These are phyloP conservation scores for Parietaria judaica DNA, from an alignment of 306 rosid genomes.

Conservation along the genomic window DNA sequence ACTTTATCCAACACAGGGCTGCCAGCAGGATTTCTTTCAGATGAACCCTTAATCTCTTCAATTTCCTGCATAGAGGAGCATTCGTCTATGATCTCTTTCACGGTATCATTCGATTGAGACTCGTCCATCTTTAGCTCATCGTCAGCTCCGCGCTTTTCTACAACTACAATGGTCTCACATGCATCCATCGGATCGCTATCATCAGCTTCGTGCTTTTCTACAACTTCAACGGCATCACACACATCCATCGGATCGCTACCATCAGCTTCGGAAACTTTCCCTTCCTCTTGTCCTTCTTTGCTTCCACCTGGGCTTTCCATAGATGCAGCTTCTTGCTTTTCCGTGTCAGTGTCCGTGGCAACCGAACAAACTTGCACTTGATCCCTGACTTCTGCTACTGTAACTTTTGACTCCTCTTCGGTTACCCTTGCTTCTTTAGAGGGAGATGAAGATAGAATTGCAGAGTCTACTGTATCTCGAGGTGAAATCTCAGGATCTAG, in stretches of 20 bases:
- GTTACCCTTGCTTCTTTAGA: slow-evolving; percentile 1
- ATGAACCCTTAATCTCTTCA: slow-evolving; percentile 2
- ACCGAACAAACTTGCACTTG: slow-evolving; percentile 13
- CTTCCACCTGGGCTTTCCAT: too few relatives aligned
- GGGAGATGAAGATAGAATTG: background rate
- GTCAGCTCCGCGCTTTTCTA: slow-evolving; percentile 6
- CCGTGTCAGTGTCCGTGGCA: background rate
- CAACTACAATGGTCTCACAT: background rate
- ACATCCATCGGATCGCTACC: slow-evolving; percentile 15
- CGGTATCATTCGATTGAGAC: background rate
- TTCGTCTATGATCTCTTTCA: background rate
- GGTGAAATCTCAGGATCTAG: slow-evolving; percentile 5
- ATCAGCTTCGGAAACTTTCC: slow-evolving; percentile 4
- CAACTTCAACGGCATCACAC: background rate
- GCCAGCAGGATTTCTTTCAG: slow-evolving; percentile 4
- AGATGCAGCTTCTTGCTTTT: slow-evolving; percentile 3
- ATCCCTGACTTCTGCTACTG: slow-evolving; percentile 16
- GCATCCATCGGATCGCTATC: slow-evolving; percentile 16
- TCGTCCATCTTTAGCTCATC: slow-evolving; percentile 8
- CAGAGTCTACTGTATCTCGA: background rate
- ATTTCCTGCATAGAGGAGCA: background rate
- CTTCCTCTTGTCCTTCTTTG: background rate
- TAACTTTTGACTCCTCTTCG: slow-evolving; percentile 2
- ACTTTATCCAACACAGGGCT: slow-evolving; percentile 5
- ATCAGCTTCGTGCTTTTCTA: slow-evolving; percentile 7